phyloP scores from a whole-genome alignment of 345 rosid species.

The Heritiera fomes region DNA sequence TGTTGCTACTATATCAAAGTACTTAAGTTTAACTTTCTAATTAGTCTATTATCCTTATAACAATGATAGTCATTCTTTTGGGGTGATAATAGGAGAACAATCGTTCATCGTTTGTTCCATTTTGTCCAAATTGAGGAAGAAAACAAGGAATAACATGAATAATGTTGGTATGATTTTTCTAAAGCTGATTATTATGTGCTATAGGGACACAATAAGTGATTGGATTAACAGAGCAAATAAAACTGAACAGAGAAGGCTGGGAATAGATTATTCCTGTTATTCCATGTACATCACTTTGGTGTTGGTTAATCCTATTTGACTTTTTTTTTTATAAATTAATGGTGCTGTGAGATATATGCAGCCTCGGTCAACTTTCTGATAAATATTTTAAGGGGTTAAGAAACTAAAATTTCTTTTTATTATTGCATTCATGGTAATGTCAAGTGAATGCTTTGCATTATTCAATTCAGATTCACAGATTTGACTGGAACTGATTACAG shows the following conservation, averaged over 20 bases:
- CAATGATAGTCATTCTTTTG: not conserved
- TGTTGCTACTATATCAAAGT: not conserved
- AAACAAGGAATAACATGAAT: not conserved
- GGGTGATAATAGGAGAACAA: not conserved
- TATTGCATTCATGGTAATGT: not conserved
- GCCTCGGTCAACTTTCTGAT: not conserved
- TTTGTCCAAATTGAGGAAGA: not conserved
- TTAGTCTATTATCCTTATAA: not conserved
- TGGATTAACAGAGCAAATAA: not conserved
- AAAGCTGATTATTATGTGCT: not conserved
- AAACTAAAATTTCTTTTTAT: not conserved
- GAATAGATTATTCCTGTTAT: not conserved
- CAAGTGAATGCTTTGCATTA: not conserved
- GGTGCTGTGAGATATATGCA: not conserved
- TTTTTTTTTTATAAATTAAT: not conserved
- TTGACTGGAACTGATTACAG: constrained; percentile 91
- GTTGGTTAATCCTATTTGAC: not conserved
- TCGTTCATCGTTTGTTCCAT: not conserved
- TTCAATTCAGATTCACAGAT: constrained; percentile 73
- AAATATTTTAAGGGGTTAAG: not conserved
- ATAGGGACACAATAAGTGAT: not conserved
- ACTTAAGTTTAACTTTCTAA: not conserved
- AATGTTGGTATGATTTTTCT: not conserved
- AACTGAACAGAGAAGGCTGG: not conserved
- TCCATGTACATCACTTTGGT: not conserved